Base-by-base conservation (phyloP, 2,329 filamentous ascomycete genomes). In the Penicillium sp. region DNA sequence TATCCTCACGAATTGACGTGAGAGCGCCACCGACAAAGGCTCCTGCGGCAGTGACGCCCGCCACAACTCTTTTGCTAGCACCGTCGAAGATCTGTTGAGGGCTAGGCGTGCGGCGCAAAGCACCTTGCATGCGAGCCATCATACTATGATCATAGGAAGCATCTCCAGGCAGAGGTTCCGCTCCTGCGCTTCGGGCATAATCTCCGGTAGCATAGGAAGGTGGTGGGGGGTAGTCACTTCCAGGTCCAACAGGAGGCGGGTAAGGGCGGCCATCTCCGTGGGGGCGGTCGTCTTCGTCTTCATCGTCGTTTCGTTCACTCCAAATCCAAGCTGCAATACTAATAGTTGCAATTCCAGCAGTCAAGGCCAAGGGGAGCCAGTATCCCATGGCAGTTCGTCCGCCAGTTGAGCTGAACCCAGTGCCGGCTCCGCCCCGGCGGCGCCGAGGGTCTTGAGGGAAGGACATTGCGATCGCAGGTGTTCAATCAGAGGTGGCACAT, bases 301-400 rank as follows among this genome's bases (percentile, higher is more conserved):
- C 84, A 51, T 84, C 80, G 57, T 87, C 84, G 63, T 78, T 81
- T 62, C 88, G 84, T 72, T 95, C 89, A 68, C 86, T 94, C 89
- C 89, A 95, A 53, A 90, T 82, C 91, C 91, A 97, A 50, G 88
- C 88, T 45, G 84, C 90, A 42, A 95, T 73, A 31, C 90, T 89
- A 48, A 87, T 83, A 21, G 90, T 88, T 53, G 91, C 91, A 59
- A 94, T 82, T 41, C 88, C 90, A 51, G 95, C 82, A 43, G 90
- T 96, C 57, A 95, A 72, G 57, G 83, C 84, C 49, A 97, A 78
- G 55, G 91, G 91, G 53, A 95, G 81, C 88, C 90, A 96, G 72
- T 94, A 91, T 64, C 84, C 72, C 56, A 74, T 60, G 32, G 69
- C 63, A 17, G 72, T 72, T 31, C 70, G 67, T 48, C 63, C 60